Percentiles rank a stretch among this genome's conserved stretches.
These are phyloP conservation scores for Phytopythium mirpurense DNA, from an alignment of 352 stramenopile species.

Conservation along the genomic window DNA sequence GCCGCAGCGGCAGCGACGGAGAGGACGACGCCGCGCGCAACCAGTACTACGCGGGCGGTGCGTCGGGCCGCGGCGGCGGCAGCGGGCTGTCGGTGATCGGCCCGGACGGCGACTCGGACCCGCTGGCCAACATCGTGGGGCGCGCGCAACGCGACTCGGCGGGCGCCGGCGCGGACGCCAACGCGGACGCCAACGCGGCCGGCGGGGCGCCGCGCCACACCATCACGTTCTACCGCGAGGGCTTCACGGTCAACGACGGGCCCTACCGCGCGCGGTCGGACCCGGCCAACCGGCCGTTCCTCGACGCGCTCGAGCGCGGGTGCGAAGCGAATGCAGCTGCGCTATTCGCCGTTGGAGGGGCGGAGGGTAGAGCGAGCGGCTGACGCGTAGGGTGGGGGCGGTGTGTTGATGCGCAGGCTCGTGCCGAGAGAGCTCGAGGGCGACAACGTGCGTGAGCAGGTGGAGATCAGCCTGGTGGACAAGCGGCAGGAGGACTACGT, in stretches of 20 bases:
- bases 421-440: constrained; percentile 75
- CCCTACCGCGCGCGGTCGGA: constrained; percentile 70
- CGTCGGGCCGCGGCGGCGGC: constrained; percentile 60
- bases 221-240: constrained; percentile 84
- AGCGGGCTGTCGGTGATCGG: constrained; percentile 74
- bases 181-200: background rate
- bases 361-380: background rate
- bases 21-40: constrained; percentile 34
- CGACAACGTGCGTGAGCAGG: constrained; percentile 55
- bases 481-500: constrained; percentile 84
- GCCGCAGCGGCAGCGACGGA: constrained; percentile 19
- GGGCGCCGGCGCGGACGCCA: constrained; percentile 13
- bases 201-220: constrained; percentile 35
- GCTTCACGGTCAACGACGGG: constrained; percentile 80
- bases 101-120: constrained; percentile 37
- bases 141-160: constrained; percentile 68
- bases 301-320: constrained; percentile 77
- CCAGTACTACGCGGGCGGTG: constrained; percentile 71
- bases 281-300: constrained; percentile 65
- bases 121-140: constrained; percentile 79
- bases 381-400: background rate
- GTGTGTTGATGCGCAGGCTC: constrained; percentile 18
- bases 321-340: constrained; percentile 11
- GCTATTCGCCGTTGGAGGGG: no score
- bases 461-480: constrained; percentile 84